Percentiles rank a stretch among this genome's conserved stretches.
Evolutionary conservation across 2,329 filamentous ascomycete genomes (phyloP).

Genomic region (Cadophora gregata): DNA sequence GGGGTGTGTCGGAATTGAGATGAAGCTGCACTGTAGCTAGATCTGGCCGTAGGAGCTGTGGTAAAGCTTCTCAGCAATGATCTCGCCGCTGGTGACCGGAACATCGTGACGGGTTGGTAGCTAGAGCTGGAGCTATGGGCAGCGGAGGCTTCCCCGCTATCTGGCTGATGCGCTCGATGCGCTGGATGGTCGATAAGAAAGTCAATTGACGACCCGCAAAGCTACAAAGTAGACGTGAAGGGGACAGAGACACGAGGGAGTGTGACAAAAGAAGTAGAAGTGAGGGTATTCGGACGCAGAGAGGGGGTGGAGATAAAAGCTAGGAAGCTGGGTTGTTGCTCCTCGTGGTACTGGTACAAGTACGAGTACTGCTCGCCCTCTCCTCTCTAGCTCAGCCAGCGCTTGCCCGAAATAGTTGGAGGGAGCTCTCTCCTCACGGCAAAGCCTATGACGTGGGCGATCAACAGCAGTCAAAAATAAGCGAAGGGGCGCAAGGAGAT

Average conservation of each 20-base stretch:
- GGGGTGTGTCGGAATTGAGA: slow-evolving; percentile 31
- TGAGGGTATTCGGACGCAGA: slow-evolving; percentile 18
- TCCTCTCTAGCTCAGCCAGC: not conserved
- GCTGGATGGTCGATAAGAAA: too few relatives aligned
- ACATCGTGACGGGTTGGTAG: slow-evolving; percentile 33
- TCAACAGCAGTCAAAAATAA: slow-evolving; percentile 11
- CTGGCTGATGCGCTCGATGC: slow-evolving; percentile 20
- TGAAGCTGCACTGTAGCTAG: slow-evolving; percentile 40
- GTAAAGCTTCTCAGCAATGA: slow-evolving; percentile 41
- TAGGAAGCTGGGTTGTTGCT: not conserved
- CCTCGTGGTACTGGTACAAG: not conserved
- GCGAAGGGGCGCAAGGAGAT: slow-evolving; percentile 15
- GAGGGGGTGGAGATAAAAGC: not conserved
- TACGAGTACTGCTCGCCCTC: too few relatives aligned
- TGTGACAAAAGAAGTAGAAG: slow-evolving; percentile 11
- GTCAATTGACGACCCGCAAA: slow-evolving; percentile 27
- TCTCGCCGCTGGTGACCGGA: slow-evolving; percentile 41
- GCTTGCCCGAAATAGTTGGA: slow-evolving; percentile 11
- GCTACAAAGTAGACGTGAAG: slow-evolving; percentile 21
- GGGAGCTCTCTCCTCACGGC: slow-evolving; percentile 8
- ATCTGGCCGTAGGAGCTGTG: slow-evolving; percentile 35
- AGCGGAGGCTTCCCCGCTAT: slow-evolving; percentile 37
- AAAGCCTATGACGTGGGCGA: slow-evolving; percentile 13
- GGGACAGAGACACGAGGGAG: not conserved
- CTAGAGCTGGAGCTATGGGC: slow-evolving; percentile 26